phyloP scores from a whole-genome alignment of 768 basidiomycete genomes.

The Ramaria sp. region DNA sequence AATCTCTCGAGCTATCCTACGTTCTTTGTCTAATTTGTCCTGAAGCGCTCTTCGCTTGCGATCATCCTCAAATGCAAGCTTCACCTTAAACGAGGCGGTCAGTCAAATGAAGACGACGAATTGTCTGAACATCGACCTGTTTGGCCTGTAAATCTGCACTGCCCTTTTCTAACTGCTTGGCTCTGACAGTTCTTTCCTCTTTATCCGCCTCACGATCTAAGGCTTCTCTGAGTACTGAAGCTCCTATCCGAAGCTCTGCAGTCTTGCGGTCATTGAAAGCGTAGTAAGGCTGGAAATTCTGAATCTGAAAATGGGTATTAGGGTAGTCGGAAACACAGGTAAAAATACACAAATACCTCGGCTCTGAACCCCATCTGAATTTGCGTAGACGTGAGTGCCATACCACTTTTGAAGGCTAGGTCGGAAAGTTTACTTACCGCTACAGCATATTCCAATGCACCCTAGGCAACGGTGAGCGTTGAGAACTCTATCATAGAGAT shows the following conservation, averaged over 20 bases:
- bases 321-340: neutral
- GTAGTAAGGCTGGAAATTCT: constrained; percentile 66
- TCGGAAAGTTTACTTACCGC: constrained; percentile 39
- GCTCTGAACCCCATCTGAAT: constrained; percentile 63
- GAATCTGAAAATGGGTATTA: constrained; percentile 33
- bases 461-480: constrained; percentile 18
- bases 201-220: constrained; percentile 41
- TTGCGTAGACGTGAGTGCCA: neutral
- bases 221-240: constrained; percentile 53
- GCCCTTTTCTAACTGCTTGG: constrained; percentile 49
- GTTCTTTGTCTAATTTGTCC: constrained; percentile 51
- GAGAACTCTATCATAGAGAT: neutral
- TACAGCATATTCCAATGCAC: constrained; percentile 70
- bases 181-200: constrained; percentile 36
- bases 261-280: constrained; percentile 42
- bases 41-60: constrained; percentile 43
- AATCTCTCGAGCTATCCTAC: constrained; percentile 30
- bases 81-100: constrained; percentile 40
- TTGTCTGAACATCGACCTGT: constrained; percentile 30
- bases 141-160: constrained; percentile 39
- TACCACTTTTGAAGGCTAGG: neutral
- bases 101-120: neutral
- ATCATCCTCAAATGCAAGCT: constrained; percentile 71
- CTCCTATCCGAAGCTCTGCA: constrained; percentile 51
- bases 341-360: constrained; percentile 31